Evolutionary conservation across 2,329 filamentous ascomycete species (phyloP).

Genomic region (Colletotrichum sp.): DNA sequence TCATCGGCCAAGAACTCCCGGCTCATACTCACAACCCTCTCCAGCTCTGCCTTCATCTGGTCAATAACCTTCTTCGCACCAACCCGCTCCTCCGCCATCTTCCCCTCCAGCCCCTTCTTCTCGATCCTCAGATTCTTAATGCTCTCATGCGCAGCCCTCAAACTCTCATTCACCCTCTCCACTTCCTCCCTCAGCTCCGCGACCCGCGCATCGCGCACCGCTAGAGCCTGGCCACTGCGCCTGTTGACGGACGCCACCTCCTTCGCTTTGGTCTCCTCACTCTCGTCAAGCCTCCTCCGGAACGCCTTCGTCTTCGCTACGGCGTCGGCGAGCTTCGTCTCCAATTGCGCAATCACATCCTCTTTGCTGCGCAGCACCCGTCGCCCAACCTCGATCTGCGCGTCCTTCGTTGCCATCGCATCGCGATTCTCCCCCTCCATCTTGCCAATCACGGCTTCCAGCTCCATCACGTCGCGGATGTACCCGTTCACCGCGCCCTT

Average conservation of each 20-base stretch:
- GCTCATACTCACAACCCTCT: conserved; percentile 51
- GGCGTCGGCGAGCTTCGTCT: conserved; percentile 47
- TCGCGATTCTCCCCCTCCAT: conserved; percentile 48
- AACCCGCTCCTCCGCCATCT: conserved; percentile 41
- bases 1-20: conserved; percentile 45
- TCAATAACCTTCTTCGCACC: conserved; percentile 51
- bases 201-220: conserved; percentile 56
- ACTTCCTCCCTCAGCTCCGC: conserved; percentile 54
- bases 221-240: conserved; percentile 51
- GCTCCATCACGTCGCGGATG: conserved; percentile 55
- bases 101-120: conserved; percentile 42
- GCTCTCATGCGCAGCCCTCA: conserved; percentile 52
- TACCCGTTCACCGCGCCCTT: conserved; percentile 59
- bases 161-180: conserved; percentile 47
- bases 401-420: conserved; percentile 33
- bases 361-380: conserved; percentile 41
- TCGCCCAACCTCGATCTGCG: conserved; percentile 37
- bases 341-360: conserved; percentile 44
- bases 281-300: conserved; percentile 40
- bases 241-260: conserved; percentile 41
- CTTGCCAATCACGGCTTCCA: conserved; percentile 55
- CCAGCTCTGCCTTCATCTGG: conserved; percentile 57
- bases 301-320: conserved; percentile 43
- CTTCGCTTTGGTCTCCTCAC: conserved; percentile 37
- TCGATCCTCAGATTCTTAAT: conserved; percentile 52